Evolutionary conservation across 106 monocot genomes (phyloP), one percentile per base, ranked within the genome.

Genomic region (Dendrobium huoshanense): DNA sequence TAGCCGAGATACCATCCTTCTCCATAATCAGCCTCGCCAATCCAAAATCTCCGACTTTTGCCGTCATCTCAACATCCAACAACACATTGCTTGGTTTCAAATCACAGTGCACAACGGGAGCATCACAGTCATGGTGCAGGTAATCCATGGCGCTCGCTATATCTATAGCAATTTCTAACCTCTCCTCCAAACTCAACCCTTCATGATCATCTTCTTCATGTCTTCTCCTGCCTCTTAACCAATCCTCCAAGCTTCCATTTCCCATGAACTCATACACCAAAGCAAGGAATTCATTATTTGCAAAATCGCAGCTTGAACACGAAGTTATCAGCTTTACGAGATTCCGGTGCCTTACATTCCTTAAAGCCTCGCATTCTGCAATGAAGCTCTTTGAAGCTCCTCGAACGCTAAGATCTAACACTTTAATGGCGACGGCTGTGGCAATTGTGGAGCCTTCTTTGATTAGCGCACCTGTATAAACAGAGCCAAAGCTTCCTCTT

Each of bases 81-180:
- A 58, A 20, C 16, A 58, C 58, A 58, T 58, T 58, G 16, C 19
- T 18, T 58, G 58, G 58, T 13, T 91, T 88, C 24, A 91, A 45
- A 80, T 88, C 90, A 77, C 88, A 88, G 49, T 91, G 91, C 9
- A 88, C 78, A 42, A 88, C 77, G n/a, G 84, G 86, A 3, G 24
- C 31, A 7, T 20, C 9, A 9, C 75, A 25, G 19, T 88, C 67
- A 70, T 85, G 59, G 72, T 91, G 91, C n/a, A 91, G 91, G n/a
- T 91, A 86, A 22, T 86, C 86, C 48, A 91, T n/a, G 45, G 88
- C 88, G 43, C 56, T 17, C 7, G 86, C 86, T n/a, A 91, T 86
- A 47, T 91, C 91, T 9, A 91, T 82, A 45, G 81, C 75, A 45
- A 91, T 88, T 7, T 80, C 84, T 41, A 91, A 11, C 51, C 86